phyloP scores from a whole-genome alignment of 2,329 filamentous ascomycete genomes.

The Alternaria sp. region DNA sequence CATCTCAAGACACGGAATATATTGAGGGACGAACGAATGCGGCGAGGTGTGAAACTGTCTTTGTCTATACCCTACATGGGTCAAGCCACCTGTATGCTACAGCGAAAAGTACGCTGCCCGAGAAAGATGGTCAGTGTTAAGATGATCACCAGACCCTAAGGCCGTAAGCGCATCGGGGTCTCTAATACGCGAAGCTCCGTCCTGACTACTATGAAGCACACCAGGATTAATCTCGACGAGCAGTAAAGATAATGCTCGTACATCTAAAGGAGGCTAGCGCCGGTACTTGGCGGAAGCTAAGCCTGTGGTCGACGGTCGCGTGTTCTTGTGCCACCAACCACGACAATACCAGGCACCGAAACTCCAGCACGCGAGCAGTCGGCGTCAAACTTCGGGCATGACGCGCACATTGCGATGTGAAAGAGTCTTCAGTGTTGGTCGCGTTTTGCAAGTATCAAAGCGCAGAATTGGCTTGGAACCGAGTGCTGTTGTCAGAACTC shows the following conservation, averaged over 20 bases:
- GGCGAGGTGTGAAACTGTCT: not conserved
- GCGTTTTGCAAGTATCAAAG: not conserved
- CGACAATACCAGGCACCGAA: not conserved
- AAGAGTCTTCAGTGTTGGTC: not conserved
- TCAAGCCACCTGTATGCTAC: not conserved
- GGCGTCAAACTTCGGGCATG: not conserved
- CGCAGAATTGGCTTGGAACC: not conserved
- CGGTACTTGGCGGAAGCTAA: slow-evolving; percentile 14
- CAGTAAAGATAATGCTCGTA: not conserved
- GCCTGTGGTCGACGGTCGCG: slow-evolving; percentile 2
- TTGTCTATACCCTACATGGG: not conserved
- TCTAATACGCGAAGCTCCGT: not conserved
- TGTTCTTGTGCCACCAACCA: not conserved
- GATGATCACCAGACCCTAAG: not conserved
- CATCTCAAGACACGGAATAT: not conserved
- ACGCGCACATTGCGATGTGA: not conserved
- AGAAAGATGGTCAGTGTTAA: not conserved
- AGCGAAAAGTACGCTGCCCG: not conserved
- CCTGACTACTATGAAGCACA: not conserved
- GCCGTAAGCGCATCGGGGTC: not conserved
- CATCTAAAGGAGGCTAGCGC: not conserved
- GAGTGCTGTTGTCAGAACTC: slow-evolving; percentile 1
- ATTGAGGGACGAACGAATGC: not conserved
- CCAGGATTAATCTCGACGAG: not conserved
- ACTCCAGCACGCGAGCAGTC: not conserved